These are phyloP conservation scores for Microdochium nivale DNA, from an alignment of 2,329 filamentous ascomycete genomes.

Conservation along the genomic window DNA sequence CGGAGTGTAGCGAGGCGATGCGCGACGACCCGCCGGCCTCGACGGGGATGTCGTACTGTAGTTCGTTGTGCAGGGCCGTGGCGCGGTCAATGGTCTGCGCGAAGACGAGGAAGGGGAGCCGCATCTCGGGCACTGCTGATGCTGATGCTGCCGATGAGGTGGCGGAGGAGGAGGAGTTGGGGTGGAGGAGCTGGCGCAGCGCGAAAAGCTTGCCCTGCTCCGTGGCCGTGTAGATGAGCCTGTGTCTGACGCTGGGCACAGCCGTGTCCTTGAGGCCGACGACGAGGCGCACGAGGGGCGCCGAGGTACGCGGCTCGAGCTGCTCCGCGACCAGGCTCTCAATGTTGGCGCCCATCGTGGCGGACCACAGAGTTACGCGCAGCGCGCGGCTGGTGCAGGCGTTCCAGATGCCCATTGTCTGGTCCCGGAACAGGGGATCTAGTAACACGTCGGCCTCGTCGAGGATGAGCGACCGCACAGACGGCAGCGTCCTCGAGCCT, in stretches of 20 bases:
- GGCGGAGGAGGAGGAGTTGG: constrained; percentile 42
- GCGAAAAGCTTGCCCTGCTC: constrained; percentile 91
- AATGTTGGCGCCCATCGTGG: constrained; percentile 91
- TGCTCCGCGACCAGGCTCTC: constrained; percentile 69
- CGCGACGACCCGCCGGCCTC: constrained; percentile 77
- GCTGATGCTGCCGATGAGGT: background rate
- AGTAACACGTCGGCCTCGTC: constrained; percentile 95
- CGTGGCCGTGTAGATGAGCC: constrained; percentile 81
- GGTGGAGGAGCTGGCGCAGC: constrained; percentile 80
- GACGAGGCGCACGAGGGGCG: constrained; percentile 69
- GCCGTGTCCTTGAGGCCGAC: constrained; percentile 96
- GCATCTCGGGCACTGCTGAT: constrained; percentile 49
- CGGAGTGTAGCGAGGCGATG: constrained; percentile 84
- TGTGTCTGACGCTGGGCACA: constrained; percentile 85
- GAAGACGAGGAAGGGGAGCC: constrained; percentile 89
- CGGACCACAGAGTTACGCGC: constrained; percentile 81
- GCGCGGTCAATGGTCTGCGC: constrained; percentile 93
- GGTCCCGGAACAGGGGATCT: constrained; percentile 81
- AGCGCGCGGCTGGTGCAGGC: constrained; percentile 64
- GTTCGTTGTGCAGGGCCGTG: constrained; percentile 76
- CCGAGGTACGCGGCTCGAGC: constrained; percentile 42
- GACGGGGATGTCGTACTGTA: constrained; percentile 88
- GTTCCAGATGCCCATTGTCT: constrained; percentile 78
- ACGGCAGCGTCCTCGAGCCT: constrained; percentile 46
- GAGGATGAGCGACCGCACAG: constrained; percentile 66